Evolutionary conservation across 192 early-diverging fungal species (phyloP).

Genomic region (Polychytrium aggregatum): DNA sequence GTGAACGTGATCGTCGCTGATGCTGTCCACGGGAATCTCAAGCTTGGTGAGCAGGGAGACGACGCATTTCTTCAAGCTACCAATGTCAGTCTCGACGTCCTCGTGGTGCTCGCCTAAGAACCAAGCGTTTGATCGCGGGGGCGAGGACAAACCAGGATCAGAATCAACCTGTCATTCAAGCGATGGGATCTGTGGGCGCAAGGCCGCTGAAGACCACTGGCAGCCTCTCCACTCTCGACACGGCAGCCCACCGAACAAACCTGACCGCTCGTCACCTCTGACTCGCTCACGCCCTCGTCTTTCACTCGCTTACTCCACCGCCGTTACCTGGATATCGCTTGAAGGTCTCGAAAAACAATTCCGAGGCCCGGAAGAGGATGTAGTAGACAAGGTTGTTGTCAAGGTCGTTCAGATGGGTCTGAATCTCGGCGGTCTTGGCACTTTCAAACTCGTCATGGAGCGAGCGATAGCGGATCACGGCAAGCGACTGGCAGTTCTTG

Average conservation of each 20-base stretch:
- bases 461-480: conserved; percentile 54
- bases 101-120: conserved; percentile 19
- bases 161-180: too few relatives aligned
- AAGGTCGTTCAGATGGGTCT: conserved; percentile 32
- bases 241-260: too few relatives aligned
- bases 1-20: conserved; percentile 47
- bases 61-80: conserved; percentile 36
- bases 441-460: conserved; percentile 39
- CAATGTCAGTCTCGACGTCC: conserved; percentile 39
- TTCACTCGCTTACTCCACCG: neutral
- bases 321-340: conserved; percentile 50
- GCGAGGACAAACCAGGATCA: too few relatives aligned
- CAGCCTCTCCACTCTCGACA: too few relatives aligned
- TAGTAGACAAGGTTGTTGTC: conserved; percentile 54
- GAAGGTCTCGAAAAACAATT: conserved; percentile 45
- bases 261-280: too few relatives aligned
- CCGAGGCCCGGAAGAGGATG: conserved; percentile 52
- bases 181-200: too few relatives aligned
- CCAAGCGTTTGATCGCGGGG: too few relatives aligned
- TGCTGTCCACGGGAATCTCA: conserved; percentile 14
- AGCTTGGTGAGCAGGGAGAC: conserved; percentile 24
- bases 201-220: too few relatives aligned
- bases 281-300: neutral
- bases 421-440: too few relatives aligned
- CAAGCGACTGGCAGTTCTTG: conserved; percentile 60